These are phyloP conservation scores for Myxozyma mucilagina DNA, from an alignment of 805 yeast species.

Conservation along the genomic window DNA sequence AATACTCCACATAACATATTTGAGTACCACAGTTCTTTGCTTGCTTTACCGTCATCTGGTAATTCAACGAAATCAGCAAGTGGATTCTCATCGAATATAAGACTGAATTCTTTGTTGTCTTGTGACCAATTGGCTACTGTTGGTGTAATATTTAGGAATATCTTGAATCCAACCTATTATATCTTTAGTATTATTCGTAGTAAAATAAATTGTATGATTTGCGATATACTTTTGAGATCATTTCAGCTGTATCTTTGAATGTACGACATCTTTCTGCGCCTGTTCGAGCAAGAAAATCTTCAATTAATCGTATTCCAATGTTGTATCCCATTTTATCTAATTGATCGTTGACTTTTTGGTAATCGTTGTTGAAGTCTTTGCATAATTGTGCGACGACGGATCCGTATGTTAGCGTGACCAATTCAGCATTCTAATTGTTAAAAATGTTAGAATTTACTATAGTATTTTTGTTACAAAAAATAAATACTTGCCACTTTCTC, in stretches of 20 bases:
- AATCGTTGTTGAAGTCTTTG: constrained; percentile 75
- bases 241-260: constrained; percentile 84
- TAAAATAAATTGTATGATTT: neutral
- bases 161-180: constrained; percentile 71
- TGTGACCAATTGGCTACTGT: constrained; percentile 69
- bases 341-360: constrained; percentile 75
- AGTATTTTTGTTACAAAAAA: neutral
- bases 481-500: constrained; percentile 70
- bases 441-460: neutral
- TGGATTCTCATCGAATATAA: constrained; percentile 81
- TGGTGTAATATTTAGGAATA: constrained; percentile 83
- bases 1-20: constrained; percentile 87
- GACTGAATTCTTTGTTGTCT: constrained; percentile 72
- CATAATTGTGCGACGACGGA: constrained; percentile 89
- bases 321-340: constrained; percentile 92
- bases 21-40: constrained; percentile 84
- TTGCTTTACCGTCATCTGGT: constrained; percentile 73
- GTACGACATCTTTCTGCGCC: constrained; percentile 79
- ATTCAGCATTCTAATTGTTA: constrained; percentile 70
- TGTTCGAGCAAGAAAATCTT: constrained; percentile 87
- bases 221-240: constrained; percentile 57
- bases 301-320: constrained; percentile 86
- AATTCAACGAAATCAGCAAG: constrained; percentile 92
- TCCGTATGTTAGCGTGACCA: constrained; percentile 93
- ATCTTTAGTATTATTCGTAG: neutral